Evolutionary conservation across 2,329 filamentous ascomycete genomes (phyloP).

Genomic region (Curvularia sp.): DNA sequence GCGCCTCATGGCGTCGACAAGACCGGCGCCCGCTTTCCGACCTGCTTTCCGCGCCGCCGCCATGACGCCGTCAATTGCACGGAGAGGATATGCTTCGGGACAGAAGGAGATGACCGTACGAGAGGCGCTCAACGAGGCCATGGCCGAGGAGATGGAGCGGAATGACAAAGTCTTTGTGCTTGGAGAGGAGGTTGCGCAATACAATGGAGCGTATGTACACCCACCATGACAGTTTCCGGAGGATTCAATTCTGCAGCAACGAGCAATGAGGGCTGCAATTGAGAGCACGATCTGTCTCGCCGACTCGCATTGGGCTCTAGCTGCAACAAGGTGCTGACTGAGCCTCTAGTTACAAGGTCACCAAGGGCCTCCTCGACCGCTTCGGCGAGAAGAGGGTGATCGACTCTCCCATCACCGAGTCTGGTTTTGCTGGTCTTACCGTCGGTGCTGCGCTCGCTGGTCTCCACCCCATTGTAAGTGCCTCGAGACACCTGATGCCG

Average conservation of each 20-base stretch:
- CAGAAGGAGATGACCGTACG: slow-evolving; percentile 96
- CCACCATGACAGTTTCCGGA: slow-evolving; percentile 19
- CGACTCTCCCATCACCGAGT: slow-evolving; percentile 98
- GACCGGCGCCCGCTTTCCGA: slow-evolving; percentile 60
- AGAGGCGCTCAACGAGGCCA: slow-evolving; percentile 96
- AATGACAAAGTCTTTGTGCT: slow-evolving; percentile 96
- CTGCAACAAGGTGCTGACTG: slow-evolving; percentile 48
- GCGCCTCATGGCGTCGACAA: slow-evolving; percentile 66
- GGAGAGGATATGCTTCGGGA: slow-evolving; percentile 64
- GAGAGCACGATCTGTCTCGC: slow-evolving; percentile 6
- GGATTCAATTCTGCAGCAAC: slow-evolving; percentile 8
- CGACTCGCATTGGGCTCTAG: background rate
- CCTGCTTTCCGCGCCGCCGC: slow-evolving; percentile 60
- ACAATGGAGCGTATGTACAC: slow-evolving; percentile 83
- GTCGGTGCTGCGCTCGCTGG: slow-evolving; percentile 94
- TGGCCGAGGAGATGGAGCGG: slow-evolving; percentile 93
- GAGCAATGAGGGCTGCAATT: slow-evolving; percentile 3
- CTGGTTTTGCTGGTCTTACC: slow-evolving; percentile 90
- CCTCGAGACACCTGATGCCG: background rate
- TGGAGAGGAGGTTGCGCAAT: slow-evolving; percentile 98
- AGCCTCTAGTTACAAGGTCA: slow-evolving; percentile 84
- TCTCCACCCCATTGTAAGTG: slow-evolving; percentile 85
- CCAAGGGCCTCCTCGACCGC: slow-evolving; percentile 93
- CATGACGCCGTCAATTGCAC: slow-evolving; percentile 57
- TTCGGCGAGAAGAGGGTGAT: slow-evolving; percentile 98